Percentiles rank a stretch among this genome's conserved stretches.
These are phyloP conservation scores for Aspergillus sp. DNA, from an alignment of 2,329 filamentous ascomycete genomes.

Conservation along the genomic window DNA sequence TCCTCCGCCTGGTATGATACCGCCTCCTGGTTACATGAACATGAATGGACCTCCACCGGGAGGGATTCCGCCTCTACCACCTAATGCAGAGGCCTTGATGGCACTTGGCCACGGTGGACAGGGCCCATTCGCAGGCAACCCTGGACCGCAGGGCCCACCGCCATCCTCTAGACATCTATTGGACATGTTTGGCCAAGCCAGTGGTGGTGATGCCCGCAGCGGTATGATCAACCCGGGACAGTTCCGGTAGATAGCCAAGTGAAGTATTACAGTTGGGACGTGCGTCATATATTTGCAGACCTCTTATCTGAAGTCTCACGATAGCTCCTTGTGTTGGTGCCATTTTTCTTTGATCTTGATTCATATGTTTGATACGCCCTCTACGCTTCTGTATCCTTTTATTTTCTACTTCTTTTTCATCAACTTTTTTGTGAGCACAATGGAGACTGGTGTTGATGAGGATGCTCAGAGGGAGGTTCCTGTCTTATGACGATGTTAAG, in stretches of 20 bases:
- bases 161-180: conserved; percentile 34
- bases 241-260: conserved; percentile 20
- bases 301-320: background rate
- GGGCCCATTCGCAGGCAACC: conserved; percentile 28
- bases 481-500: background rate
- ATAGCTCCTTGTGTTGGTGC: conserved; percentile 3
- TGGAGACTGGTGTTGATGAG: conserved; percentile 1
- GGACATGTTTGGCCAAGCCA: conserved; percentile 37
- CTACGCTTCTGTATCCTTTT: conserved; percentile 1
- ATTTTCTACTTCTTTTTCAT: background rate
- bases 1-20: conserved; percentile 38
- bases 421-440: background rate
- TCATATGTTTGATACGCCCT: conserved; percentile 1
- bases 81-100: conserved; percentile 32
- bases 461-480: background rate
- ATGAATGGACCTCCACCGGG: conserved; percentile 35
- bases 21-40: conserved; percentile 39
- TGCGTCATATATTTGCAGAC: background rate
- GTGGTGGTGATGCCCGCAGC: conserved; percentile 17
- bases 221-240: conserved; percentile 18
- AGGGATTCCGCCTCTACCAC: conserved; percentile 34
- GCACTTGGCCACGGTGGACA: conserved; percentile 27
- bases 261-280: background rate
- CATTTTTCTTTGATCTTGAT: conserved; percentile 1
- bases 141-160: conserved; percentile 30